A percentile compares a stretch with the other conserved stretches of the same genome.
Evolutionary conservation across 1,139 yeast genomes (phyloP).

Genomic region (Yamadazyma atlantica): DNA sequence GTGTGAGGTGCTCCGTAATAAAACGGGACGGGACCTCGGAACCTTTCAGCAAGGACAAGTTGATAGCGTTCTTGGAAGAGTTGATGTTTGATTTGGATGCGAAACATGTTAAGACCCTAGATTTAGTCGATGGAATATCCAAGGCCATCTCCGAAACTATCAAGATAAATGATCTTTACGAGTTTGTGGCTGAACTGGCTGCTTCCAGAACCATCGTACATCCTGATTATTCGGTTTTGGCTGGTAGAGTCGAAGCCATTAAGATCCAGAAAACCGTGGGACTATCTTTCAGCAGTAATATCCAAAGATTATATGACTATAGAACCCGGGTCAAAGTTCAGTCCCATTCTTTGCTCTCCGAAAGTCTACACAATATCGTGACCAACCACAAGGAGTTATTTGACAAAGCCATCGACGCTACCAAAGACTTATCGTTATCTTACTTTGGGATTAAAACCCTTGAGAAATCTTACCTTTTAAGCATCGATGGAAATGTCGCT

Average conservation of each 20-base stretch:
- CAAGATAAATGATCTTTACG: constrained; percentile 31
- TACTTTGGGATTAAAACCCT: constrained; percentile 57
- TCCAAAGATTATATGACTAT: constrained; percentile 20
- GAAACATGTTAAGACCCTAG: constrained; percentile 20
- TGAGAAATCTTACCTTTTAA: constrained; percentile 46
- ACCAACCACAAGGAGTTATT: constrained; percentile 29
- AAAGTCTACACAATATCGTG: constrained; percentile 29
- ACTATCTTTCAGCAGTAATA: constrained; percentile 33
- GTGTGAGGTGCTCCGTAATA: constrained; percentile 1
- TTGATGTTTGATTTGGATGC: constrained; percentile 22
- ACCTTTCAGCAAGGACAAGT: constrained; percentile 15
- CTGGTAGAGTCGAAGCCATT: constrained; percentile 44
- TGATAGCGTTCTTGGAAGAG: constrained; percentile 16
- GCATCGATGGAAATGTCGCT: constrained; percentile 30
- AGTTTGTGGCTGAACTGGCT: constrained; percentile 41
- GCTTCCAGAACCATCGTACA: constrained; percentile 47
- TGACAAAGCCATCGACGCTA: constrained; percentile 33
- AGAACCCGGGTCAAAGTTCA: constrained; percentile 15
- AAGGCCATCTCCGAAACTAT: constrained; percentile 35
- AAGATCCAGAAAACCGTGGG: constrained; percentile 30
- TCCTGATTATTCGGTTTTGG: constrained; percentile 48
- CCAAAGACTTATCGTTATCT: constrained; percentile 41
- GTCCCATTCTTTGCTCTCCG: constrained; percentile 13
- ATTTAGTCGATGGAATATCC: constrained; percentile 21
- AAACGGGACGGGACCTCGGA: constrained; percentile 9